A percentile compares a stretch with the other conserved stretches of the same genome.
Evolutionary conservation across 2,329 filamentous ascomycete species (phyloP).

Genomic region (Acrocalymma vagum): DNA sequence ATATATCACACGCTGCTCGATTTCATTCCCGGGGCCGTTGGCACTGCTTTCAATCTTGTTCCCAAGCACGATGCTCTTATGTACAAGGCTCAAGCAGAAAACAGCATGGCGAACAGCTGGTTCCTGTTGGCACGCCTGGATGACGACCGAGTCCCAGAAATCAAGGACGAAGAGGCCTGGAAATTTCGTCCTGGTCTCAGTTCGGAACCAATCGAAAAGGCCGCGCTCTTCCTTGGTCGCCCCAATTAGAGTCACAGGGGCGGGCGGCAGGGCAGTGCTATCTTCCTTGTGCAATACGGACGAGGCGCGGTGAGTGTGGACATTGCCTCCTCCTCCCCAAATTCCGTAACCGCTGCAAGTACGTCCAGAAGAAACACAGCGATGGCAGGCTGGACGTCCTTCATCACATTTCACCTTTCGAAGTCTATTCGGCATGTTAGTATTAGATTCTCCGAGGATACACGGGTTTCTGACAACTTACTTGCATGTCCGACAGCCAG

Average conservation of each 20-base stretch:
- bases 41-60: slow-evolving; percentile 10
- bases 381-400: slow-evolving; percentile 43
- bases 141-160: slow-evolving; percentile 52
- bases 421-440: slow-evolving; percentile 22
- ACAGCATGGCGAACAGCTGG: slow-evolving; percentile 54
- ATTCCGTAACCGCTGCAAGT: slow-evolving; percentile 55
- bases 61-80: slow-evolving; percentile 20
- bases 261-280: no score
- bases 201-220: slow-evolving; percentile 55
- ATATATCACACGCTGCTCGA: slow-evolving; percentile 44
- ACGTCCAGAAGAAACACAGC: slow-evolving; percentile 46
- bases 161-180: slow-evolving; percentile 31
- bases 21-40: slow-evolving; percentile 13
- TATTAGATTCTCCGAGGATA: neutral
- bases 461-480: slow-evolving; percentile 13
- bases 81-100: slow-evolving; percentile 51
- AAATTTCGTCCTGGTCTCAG: slow-evolving; percentile 44
- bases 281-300: neutral
- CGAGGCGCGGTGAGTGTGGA: slow-evolving; percentile 13
- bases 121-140: slow-evolving; percentile 50
- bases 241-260: slow-evolving; percentile 11
- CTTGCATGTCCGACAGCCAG: slow-evolving; percentile 35
- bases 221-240: slow-evolving; percentile 36
- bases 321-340: slow-evolving; percentile 46
- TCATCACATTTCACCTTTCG: slow-evolving; percentile 47